Evolutionary conservation across 345 rosid species (phyloP).

Genomic region (Brassica nigra): DNA sequence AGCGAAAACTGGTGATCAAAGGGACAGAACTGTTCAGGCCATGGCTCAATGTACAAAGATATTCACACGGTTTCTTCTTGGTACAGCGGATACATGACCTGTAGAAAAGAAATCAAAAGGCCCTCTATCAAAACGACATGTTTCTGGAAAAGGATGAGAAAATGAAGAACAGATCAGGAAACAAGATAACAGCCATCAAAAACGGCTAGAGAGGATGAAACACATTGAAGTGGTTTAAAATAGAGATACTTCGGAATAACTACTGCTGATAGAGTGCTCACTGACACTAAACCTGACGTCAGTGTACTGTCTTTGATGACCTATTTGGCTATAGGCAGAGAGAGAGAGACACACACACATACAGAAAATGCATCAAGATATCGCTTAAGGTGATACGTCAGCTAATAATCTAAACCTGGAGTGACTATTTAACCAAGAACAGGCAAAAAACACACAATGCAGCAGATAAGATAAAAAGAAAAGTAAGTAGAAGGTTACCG

Average conservation of each 20-base stretch:
- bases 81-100: constrained; percentile 66
- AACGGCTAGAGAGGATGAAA: constrained; percentile 14
- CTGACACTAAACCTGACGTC: neutral
- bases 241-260: constrained; percentile 16
- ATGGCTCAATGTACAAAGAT: constrained; percentile 62
- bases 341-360: neutral
- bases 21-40: constrained; percentile 47
- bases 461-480: constrained; percentile 12
- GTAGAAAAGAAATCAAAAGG: constrained; percentile 54
- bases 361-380: constrained; percentile 2
- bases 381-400: constrained; percentile 8
- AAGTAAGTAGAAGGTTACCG: constrained; percentile 19
- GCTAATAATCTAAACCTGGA: neutral
- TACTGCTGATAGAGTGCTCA: neutral
- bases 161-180: constrained; percentile 21
- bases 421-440: neutral
- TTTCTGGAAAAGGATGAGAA: constrained; percentile 33
- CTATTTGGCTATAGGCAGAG: constrained; percentile 1
- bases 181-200: constrained; percentile 6
- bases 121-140: constrained; percentile 70
- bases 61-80: constrained; percentile 63
- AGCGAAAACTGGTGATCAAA: constrained; percentile 33
- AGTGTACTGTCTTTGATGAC: constrained; percentile 17
- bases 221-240: neutral
- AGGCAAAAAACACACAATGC: neutral